Evolutionary conservation across 73 alveolate genomes (phyloP).

Genomic region (Urostyla sp.): DNA sequence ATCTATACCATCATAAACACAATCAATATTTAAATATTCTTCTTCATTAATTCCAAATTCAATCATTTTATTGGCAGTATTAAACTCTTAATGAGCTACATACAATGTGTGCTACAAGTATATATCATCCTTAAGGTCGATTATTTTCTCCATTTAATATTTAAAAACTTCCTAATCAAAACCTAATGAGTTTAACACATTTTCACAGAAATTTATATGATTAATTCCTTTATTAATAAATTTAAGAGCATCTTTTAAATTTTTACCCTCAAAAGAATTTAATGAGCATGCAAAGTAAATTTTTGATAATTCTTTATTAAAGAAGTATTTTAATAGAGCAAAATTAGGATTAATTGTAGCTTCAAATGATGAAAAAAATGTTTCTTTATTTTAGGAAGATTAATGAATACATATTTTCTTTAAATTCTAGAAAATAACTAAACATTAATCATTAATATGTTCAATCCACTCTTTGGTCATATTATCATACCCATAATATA

Average conservation of each 20-base stretch:
- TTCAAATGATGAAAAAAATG: no score
- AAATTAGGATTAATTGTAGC: no score
- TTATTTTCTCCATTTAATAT: neutral
- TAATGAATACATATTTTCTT: neutral
- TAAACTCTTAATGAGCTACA: neutral
- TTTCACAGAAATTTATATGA: no score
- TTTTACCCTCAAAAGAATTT: no score
- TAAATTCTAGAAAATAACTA: neutral
- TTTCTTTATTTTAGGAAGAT: no score
- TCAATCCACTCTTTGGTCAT: neutral
- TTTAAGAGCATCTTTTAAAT: no score
- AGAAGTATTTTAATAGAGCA: no score
- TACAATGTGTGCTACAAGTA: neutral
- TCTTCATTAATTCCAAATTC: neutral
- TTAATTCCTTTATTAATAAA: no score
- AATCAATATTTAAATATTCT: neutral
- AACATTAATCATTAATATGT: neutral
- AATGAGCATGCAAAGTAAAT: no score
- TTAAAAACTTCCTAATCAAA: neutral
- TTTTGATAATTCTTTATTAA: no score
- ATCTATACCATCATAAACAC: neutral
- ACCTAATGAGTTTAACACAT: neutral
- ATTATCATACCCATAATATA: neutral
- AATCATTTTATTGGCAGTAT: neutral
- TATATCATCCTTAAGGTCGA: neutral